Evolutionary conservation across 331 rosid genomes (phyloP).

Genomic region (Quercus lobata): DNA sequence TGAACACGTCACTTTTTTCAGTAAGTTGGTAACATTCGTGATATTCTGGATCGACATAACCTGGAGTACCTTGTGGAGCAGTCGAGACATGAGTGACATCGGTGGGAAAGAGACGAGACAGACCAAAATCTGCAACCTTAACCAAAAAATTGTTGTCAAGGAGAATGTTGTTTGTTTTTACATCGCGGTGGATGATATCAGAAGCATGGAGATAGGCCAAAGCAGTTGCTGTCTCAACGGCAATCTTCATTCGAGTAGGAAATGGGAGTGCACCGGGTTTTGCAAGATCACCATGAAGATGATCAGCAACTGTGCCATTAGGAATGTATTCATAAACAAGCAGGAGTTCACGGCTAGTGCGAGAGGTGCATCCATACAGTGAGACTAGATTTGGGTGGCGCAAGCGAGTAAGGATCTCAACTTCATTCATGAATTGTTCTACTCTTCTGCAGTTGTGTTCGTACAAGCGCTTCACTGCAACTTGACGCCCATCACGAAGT

Average conservation of each 20-base stretch:
- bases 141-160: slow-evolving; percentile 56
- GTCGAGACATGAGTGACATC: slow-evolving; percentile 70
- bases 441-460: slow-evolving; percentile 75
- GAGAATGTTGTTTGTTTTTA: slow-evolving; percentile 79
- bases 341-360: slow-evolving; percentile 69
- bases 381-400: slow-evolving; percentile 71
- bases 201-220: slow-evolving; percentile 72
- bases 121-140: slow-evolving; percentile 89
- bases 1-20: slow-evolving; percentile 71
- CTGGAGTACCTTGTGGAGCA: slow-evolving; percentile 97
- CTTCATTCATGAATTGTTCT: slow-evolving; percentile 82
- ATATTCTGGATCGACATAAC: slow-evolving; percentile 87
- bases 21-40: slow-evolving; percentile 78
- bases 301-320: slow-evolving; percentile 85
- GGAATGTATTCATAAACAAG: slow-evolving; percentile 78
- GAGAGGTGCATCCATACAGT: slow-evolving; percentile 84
- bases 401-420: slow-evolving; percentile 43
- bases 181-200: slow-evolving; percentile 75
- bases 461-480: slow-evolving; percentile 82
- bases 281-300: slow-evolving; percentile 60
- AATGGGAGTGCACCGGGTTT: slow-evolving; percentile 52
- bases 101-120: slow-evolving; percentile 69
- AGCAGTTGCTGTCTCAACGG: slow-evolving; percentile 77
- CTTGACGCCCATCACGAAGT: slow-evolving; percentile 64
- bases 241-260: slow-evolving; percentile 62